phyloP scores from a whole-genome alignment of 75 land plant species.

The Cryptomeria japonica region DNA sequence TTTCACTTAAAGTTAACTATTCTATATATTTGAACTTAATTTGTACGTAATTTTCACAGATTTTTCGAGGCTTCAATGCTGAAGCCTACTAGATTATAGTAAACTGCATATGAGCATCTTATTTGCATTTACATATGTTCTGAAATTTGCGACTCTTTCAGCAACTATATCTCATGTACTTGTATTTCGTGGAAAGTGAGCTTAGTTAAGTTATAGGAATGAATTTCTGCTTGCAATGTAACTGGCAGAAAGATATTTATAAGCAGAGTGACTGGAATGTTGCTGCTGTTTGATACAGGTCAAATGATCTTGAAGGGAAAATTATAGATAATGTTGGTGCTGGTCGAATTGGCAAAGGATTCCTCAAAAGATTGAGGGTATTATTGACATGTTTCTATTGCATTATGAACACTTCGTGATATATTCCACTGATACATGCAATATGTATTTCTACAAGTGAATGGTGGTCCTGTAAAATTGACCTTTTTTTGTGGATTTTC shows the following conservation, averaged over 20 bases:
- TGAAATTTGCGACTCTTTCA: slow-evolving; percentile 66
- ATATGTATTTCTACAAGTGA: not conserved
- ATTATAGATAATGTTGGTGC: slow-evolving; percentile 89
- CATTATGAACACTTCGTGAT: not conserved
- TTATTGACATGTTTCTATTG: not conserved
- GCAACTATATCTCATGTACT: slow-evolving; percentile 69
- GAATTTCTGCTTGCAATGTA: too few relatives aligned
- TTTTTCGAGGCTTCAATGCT: slow-evolving; percentile 39
- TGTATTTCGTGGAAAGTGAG: slow-evolving; percentile 78
- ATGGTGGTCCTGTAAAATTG: slow-evolving; percentile 39
- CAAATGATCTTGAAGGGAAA: slow-evolving; percentile 89
- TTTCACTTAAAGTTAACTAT: too few relatives aligned
- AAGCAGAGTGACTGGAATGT: slow-evolving; percentile 60
- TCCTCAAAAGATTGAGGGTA: slow-evolving; percentile 77
- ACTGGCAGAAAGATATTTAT: too few relatives aligned
- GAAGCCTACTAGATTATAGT: slow-evolving; percentile 55
- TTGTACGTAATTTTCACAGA: slow-evolving; percentile 33
- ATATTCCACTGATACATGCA: not conserved
- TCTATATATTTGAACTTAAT: too few relatives aligned
- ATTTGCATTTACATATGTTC: slow-evolving; percentile 65
- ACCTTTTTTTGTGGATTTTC: not conserved
- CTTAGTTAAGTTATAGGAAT: not conserved
- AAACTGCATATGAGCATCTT: slow-evolving; percentile 60
- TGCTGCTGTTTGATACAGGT: slow-evolving; percentile 63
- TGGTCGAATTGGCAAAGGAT: slow-evolving; percentile 82